Evolutionary conservation across 805 yeast species (phyloP).

Genomic region (Sugiyamaella marilandica): DNA sequence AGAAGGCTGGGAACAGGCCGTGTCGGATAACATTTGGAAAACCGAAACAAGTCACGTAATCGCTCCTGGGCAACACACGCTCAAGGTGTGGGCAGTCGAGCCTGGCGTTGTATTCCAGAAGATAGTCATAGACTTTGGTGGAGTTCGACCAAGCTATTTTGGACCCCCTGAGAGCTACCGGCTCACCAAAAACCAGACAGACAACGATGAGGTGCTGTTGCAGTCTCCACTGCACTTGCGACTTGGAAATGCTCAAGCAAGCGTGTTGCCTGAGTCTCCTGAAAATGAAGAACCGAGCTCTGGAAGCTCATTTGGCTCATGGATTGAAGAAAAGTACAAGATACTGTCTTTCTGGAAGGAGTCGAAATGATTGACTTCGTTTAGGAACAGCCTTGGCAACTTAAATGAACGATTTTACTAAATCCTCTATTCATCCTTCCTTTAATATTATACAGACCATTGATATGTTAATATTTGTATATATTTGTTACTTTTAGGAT

Average conservation of each 20-base stretch:
- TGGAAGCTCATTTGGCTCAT: background rate
- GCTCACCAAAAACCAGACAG: background rate
- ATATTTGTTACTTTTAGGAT: no score
- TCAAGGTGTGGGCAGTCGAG: slow-evolving; percentile 17
- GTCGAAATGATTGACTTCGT: background rate
- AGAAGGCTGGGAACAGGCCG: slow-evolving; percentile 18
- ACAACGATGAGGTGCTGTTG: background rate
- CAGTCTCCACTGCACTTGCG: background rate
- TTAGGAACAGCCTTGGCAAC: no score
- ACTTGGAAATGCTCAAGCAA: background rate
- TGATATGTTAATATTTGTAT: no score
- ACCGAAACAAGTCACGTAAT: slow-evolving; percentile 3
- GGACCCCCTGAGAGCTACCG: slow-evolving; percentile 16
- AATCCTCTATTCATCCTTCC: no score
- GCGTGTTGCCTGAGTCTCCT: background rate
- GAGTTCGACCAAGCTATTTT: slow-evolving; percentile 16
- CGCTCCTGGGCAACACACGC: slow-evolving; percentile 13
- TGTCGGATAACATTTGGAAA: slow-evolving; percentile 16
- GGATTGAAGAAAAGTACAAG: background rate
- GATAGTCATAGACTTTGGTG: slow-evolving; percentile 19
- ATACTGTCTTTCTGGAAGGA: background rate
- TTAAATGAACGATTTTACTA: no score
- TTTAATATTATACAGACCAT: no score
- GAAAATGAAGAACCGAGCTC: background rate
- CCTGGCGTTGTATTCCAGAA: slow-evolving; percentile 19